Evolutionary conservation across 345 rosid species (phyloP).

Genomic region (Excoecaria cochinchinensis): DNA sequence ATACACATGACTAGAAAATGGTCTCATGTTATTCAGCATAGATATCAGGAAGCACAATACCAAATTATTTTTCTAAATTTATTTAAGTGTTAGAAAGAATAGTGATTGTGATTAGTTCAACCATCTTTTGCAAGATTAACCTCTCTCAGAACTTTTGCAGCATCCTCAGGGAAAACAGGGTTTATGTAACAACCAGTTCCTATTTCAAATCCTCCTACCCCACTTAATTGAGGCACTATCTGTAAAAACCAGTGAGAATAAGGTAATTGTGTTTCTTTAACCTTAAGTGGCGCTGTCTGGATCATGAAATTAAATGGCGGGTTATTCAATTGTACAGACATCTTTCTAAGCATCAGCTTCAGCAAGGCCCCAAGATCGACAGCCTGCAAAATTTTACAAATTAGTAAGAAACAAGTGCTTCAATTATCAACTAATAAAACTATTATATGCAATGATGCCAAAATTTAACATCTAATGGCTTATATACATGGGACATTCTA

Average conservation of each 20-base stretch:
- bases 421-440: not conserved
- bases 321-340: constrained; percentile 53
- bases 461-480: not conserved
- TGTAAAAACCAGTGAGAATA: constrained; percentile 77
- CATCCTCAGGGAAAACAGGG: constrained; percentile 86
- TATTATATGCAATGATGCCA: not conserved
- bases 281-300: constrained; percentile 67
- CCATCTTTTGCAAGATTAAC: constrained; percentile 29
- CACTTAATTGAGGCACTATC: constrained; percentile 66
- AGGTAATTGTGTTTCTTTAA: constrained; percentile 36
- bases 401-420: not conserved
- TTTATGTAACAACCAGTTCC: constrained; percentile 83
- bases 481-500: not conserved
- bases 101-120: constrained; percentile 4
- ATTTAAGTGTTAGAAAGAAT: not conserved
- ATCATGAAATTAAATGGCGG: constrained; percentile 87
- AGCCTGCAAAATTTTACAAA: constrained; percentile 46
- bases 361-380: constrained; percentile 69
- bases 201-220: constrained; percentile 79
- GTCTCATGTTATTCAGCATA: not conserved
- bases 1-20: not conserved
- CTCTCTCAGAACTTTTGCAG: constrained; percentile 68
- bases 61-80: not conserved
- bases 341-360: constrained; percentile 69
- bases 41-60: not conserved